These are phyloP conservation scores for Termitomyces sp. DNA, from an alignment of 768 basidiomycete genomes.

Conservation along the genomic window DNA sequence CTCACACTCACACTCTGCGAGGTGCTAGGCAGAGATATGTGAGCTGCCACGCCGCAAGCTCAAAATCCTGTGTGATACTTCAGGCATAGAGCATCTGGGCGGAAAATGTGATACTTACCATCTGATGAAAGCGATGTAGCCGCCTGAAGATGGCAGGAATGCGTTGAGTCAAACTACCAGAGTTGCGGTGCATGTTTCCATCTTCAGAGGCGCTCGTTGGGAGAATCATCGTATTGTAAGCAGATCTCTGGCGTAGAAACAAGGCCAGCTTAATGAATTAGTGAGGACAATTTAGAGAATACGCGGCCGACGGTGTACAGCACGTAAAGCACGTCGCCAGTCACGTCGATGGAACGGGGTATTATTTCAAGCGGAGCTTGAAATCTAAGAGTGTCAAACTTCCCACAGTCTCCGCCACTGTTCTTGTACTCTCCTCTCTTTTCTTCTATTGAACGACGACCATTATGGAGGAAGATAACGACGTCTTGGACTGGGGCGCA, in stretches of 20 bases:
- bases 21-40: slow-evolving; percentile 93
- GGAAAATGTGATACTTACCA: slow-evolving; percentile 44
- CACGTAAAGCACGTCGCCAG: slow-evolving; percentile 8
- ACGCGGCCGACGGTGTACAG: not conserved
- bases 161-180: slow-evolving; percentile 42
- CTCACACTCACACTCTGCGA: slow-evolving; percentile 68
- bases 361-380: slow-evolving; percentile 14
- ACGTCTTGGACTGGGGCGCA: slow-evolving; percentile 65
- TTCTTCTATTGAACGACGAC: slow-evolving; percentile 4
- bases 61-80: slow-evolving; percentile 70
- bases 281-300: not conserved
- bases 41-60: slow-evolving; percentile 93
- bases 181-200: slow-evolving; percentile 26
- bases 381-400: slow-evolving; percentile 7
- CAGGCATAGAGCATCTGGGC: not conserved
- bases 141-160: slow-evolving; percentile 79
- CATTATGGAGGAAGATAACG: slow-evolving; percentile 61
- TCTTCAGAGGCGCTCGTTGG: slow-evolving; percentile 37
- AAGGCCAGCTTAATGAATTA: slow-evolving; percentile 27
- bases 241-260: slow-evolving; percentile 28
- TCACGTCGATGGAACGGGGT: slow-evolving; percentile 14
- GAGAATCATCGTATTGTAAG: slow-evolving; percentile 32
- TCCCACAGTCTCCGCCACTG: slow-evolving; percentile 6
- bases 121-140: slow-evolving; percentile 78
- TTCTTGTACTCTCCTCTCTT: slow-evolving; percentile 13